Conservation (phyloP, 257 asterid genomes). For the Linaria vulgaris region DNA sequence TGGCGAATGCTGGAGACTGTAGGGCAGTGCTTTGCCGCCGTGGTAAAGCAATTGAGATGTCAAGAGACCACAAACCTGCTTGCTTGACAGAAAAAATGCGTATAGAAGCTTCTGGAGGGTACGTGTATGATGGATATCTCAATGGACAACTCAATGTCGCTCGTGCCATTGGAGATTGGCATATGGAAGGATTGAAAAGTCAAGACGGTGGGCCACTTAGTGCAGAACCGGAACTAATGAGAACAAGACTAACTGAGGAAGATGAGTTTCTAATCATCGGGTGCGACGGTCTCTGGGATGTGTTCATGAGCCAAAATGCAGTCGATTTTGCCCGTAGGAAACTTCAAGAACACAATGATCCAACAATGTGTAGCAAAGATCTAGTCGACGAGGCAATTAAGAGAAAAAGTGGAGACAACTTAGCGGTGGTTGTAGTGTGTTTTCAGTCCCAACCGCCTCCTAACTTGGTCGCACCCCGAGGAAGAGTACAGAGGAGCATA, state of each 20-base stretch:
- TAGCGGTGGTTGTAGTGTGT: slow-evolving; percentile 82
- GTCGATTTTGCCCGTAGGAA: slow-evolving; percentile 93
- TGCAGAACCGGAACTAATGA: slow-evolving; percentile 89
- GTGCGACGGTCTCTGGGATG: slow-evolving; percentile 97
- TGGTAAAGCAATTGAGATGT: slow-evolving; percentile 96
- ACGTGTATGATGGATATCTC: slow-evolving; percentile 79
- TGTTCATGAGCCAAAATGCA: slow-evolving; percentile 87
- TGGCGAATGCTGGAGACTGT: slow-evolving; percentile 98
- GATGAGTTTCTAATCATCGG: slow-evolving; percentile 92
- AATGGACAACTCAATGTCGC: slow-evolving; percentile 92
- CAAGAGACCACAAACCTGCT: slow-evolving; percentile 84
- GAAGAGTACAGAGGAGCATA: slow-evolving; percentile 87
- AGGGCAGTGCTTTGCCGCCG: slow-evolving; percentile 93
- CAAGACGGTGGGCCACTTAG: slow-evolving; percentile 85
- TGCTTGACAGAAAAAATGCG: slow-evolving; percentile 63
- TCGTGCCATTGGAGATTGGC: slow-evolving; percentile 98
- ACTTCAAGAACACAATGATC: slow-evolving; percentile 92
- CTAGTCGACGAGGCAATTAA: slow-evolving; percentile 85
- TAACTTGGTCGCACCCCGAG: slow-evolving; percentile 64
- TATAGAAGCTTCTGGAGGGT: slow-evolving; percentile 94
- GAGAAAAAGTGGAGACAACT: slow-evolving; percentile 81
- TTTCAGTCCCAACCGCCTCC: slow-evolving; percentile 80
- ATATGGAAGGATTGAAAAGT: slow-evolving; percentile 77
- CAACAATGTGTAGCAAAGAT: slow-evolving; percentile 74
- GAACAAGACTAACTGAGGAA: slow-evolving; percentile 65